Percentiles rank a stretch among this genome's conserved stretches.
Evolutionary conservation across 2,329 filamentous ascomycete species (phyloP).

Genomic region (Cladophialophora chaetospira): DNA sequence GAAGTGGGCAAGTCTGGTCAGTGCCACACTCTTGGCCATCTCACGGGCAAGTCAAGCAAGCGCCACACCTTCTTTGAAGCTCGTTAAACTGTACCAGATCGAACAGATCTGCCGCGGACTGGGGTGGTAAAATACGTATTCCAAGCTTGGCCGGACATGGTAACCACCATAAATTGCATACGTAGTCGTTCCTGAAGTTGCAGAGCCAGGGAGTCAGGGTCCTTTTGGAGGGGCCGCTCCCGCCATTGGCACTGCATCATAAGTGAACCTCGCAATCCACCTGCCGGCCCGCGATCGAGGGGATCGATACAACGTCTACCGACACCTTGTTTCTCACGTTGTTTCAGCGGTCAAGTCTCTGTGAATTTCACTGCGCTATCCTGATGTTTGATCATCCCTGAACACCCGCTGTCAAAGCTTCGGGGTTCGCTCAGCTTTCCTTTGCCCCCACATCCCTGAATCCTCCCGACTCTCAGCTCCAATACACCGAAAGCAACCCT

Average conservation of each 20-base stretch:
- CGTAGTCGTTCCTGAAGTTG: slow-evolving; percentile 1
- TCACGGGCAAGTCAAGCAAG: not conserved
- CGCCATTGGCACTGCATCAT: no score
- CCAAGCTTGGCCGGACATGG: not conserved
- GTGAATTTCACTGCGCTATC: not conserved
- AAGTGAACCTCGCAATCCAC: not conserved
- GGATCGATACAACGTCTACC: no score
- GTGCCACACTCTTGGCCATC: not conserved
- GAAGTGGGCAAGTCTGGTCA: slow-evolving; percentile 1
- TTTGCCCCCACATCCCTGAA: not conserved
- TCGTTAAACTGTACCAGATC: not conserved
- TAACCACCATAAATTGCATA: not conserved
- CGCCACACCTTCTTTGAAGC: not conserved
- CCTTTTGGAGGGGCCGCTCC: no score
- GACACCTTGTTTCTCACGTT: not conserved
- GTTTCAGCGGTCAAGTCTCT: not conserved
- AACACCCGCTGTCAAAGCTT: no score
- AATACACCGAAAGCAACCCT: not conserved
- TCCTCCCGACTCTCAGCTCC: slow-evolving; percentile 9
- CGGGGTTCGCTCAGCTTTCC: not conserved
- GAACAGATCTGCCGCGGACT: not conserved
- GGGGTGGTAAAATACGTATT: not conserved
- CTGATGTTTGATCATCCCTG: no score
- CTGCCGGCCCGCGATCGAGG: not conserved
- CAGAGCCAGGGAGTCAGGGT: not conserved